Conservation (phyloP, 116 monocot genomes). For the Iris pallida region DNA sequence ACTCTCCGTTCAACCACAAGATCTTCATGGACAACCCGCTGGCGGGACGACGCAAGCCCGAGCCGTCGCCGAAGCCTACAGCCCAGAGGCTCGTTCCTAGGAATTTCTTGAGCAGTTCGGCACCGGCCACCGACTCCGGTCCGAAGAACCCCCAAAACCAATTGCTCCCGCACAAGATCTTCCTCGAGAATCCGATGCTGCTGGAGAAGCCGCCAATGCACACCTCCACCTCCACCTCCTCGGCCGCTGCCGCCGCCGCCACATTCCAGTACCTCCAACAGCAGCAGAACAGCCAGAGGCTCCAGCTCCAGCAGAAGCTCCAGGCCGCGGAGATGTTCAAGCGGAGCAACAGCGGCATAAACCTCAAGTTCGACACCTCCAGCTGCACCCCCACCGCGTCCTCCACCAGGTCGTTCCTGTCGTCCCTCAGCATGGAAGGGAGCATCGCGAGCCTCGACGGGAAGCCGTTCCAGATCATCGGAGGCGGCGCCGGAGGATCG, state of each 20-base stretch:
- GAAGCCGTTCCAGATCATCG: conserved; percentile 35
- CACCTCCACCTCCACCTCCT: neutral
- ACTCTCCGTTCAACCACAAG: conserved; percentile 36
- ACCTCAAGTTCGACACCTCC: conserved; percentile 35
- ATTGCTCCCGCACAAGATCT: conserved; percentile 2
- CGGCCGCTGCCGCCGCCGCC: neutral
- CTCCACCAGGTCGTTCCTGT: conserved; percentile 33
- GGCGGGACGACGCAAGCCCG: neutral
- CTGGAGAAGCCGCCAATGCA: neutral
- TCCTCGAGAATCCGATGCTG: conserved; percentile 3
- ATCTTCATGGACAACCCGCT: conserved; percentile 33
- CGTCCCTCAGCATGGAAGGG: conserved; percentile 46
- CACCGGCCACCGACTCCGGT: conserved; percentile 4
- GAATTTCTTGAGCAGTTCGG: neutral
- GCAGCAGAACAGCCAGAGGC: conserved; percentile 11
- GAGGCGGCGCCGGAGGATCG: conserved; percentile 11
- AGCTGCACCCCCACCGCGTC: conserved; percentile 31
- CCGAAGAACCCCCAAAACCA: neutral
- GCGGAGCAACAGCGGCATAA: conserved; percentile 20
- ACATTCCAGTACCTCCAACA: conserved; percentile 11
- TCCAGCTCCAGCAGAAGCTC: conserved; percentile 19
- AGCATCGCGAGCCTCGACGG: conserved; percentile 37
- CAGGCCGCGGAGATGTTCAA: conserved; percentile 11
- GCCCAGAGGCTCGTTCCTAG: neutral
- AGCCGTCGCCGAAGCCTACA: neutral